Base-by-base conservation (phyloP, 83 land plant genomes). In the Picea abies region DNA sequence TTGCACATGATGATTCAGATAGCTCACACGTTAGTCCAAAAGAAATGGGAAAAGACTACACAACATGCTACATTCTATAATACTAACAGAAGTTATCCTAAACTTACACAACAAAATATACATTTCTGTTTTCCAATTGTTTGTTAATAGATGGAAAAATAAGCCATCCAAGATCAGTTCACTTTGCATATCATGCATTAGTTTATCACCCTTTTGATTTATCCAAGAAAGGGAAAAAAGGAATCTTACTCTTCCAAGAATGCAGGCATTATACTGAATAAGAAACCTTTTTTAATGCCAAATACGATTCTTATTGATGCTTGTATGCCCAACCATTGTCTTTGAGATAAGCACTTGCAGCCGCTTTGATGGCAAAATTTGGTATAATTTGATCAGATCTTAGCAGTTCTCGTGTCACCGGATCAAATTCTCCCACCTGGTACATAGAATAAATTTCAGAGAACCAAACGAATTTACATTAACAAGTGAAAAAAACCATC, bases 391-490 rank as follows among this genome's bases (percentile, higher is more conserved):
- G 86, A 3, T 88, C 81, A 16, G 89, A 81, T 41, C 47, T 20
- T 49, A 88, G 71, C 14, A 81, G 83, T 61, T 83, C 81, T 41
- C 90, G 62, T 68, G 90, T 86, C 15, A 86, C 64, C 19, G 90
- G 90, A 80, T 88, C 90, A 67, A 88, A 88, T 76, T 88, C 81
- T 20, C 90, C 90, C n/a, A 88, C 90, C 90, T 88, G 80, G 49
- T 22, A 68, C 76, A 60, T 17, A 83, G 37, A 82, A 23, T 17
- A 52, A 60, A 20, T n/a, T 10, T 7, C 6, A 82, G 19, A 60
- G 17, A 10, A 15, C 16, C 25, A 39, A 41, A 19, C 44, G 23
- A 8, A 22, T 37, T 73, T 12, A 80, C 37, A 64, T 37, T 44
- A 80, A 80, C 11, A 32, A n/a, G 11, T 20, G 20, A 16, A 62